These are phyloP conservation scores for Noccaea bulbosa DNA, from an alignment of 345 rosid species.

Conservation along the genomic window DNA sequence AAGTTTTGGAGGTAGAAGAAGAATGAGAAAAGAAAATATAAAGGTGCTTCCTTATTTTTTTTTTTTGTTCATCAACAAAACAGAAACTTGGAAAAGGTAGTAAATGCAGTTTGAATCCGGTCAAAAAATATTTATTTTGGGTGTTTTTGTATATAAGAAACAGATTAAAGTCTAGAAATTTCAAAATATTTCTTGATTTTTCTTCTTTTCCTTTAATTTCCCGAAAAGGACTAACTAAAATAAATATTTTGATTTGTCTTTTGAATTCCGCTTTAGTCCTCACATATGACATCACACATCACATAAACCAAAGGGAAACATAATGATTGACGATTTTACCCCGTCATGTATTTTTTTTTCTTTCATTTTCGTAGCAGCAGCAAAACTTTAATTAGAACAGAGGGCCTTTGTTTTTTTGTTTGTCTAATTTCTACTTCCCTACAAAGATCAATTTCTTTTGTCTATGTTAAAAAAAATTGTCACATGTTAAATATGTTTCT, in stretches of 20 bases:
- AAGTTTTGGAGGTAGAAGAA: slow-evolving; percentile 21
- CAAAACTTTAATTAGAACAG: background rate
- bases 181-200: slow-evolving; percentile 6
- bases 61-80: slow-evolving; percentile 15
- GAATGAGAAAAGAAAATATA: background rate
- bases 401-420: slow-evolving; percentile 5
- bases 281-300: too few species aligned
- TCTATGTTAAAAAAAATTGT: background rate
- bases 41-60: slow-evolving; percentile 20
- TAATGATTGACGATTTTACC: background rate
- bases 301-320: background rate
- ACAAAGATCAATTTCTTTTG: background rate
- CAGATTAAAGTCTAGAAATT: background rate
- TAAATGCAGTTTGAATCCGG: slow-evolving; percentile 26
- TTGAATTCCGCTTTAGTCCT: background rate
- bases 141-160: slow-evolving; percentile 36
- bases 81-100: slow-evolving; percentile 3
- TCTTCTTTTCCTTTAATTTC: background rate
- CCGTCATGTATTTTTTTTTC: background rate
- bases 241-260: background rate
- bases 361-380: slow-evolving; percentile 4
- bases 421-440: slow-evolving; percentile 11
- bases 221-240: background rate
- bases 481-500: background rate
- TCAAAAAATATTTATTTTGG: slow-evolving; percentile 27